Base-by-base conservation (phyloP, 1,284 basidiomycete genomes). In the Ganoderma meredithae region DNA sequence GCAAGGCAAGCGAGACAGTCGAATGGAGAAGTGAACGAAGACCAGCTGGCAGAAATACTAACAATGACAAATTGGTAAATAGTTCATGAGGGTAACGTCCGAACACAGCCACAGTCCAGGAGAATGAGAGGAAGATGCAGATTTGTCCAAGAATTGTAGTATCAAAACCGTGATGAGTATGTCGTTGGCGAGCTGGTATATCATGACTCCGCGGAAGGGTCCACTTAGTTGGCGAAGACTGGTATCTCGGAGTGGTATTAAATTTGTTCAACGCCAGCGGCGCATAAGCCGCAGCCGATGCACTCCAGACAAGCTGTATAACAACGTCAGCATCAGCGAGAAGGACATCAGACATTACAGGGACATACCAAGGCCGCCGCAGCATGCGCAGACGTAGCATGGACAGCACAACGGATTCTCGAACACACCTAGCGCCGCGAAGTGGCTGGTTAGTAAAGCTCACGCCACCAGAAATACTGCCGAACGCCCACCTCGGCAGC, bases 361-460 rank as follows among this genome's bases (percentile, higher is more conserved):
- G 13, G 27, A 73, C 72, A 17, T 63, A 73, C 72, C 70, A 25
- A 73, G 66, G 39, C 72, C 70, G 63, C 72, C 72, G 52, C 72
- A 73, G 13, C 72, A 73, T 1, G 72, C 72, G 63, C 72, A 73
- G 13, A 73, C 40, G 36, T 73, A 73, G 66, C 72, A 73, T 4
- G 72, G 72, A 62, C 70, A 73, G 60, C 72, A 73, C 17, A 73
- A 63, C n/a, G 72, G 72, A 39, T 73, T 73, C 56, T 73, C 62
- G 55, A 73, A 73, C 0, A 61, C 61, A 27, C 69, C 72, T 73
- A 22, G 8, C 27, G 36, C 22, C n/a, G 15, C 22, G 19, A 39
- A 19, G 52, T 10, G 25, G 52, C 17, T 31, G 15, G 13, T 56
- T 17, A 60, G 36, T 19, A 27, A 19, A 25, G 25, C 49, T 13